These are phyloP conservation scores for Carex pumila DNA, from an alignment of 176 grass and related monocot genomes.

Conservation along the genomic window DNA sequence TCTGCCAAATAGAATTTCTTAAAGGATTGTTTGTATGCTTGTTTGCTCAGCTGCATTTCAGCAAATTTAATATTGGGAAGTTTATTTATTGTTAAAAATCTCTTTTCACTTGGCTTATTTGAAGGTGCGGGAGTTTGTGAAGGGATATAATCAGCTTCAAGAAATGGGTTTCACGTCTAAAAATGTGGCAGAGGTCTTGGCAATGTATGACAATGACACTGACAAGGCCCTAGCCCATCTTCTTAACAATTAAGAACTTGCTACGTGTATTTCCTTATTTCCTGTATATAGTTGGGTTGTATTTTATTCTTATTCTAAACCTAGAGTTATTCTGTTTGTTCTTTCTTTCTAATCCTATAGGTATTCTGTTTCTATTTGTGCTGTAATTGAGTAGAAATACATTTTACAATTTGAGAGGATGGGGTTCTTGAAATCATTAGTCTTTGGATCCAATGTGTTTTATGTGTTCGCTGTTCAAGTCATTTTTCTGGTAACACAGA, in stretches of 20 bases:
- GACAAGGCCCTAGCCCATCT: constrained; percentile 81
- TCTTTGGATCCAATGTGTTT: not conserved
- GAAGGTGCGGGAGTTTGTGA: constrained; percentile 98
- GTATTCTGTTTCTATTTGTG: not conserved
- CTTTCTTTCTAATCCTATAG: not conserved
- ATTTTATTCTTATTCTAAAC: not conserved
- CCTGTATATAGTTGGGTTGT: constrained; percentile 11
- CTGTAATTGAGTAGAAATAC: not conserved
- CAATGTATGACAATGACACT: constrained; percentile 86
- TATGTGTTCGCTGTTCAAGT: not conserved
- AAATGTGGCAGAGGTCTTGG: constrained; percentile 76
- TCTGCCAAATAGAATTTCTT: not conserved
- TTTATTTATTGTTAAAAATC: not conserved
- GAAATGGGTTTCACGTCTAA: constrained; percentile 92
- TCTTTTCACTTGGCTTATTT: constrained; percentile 3
- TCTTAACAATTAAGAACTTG: constrained; percentile 32
- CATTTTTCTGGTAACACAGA: no score
- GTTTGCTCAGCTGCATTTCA: not conserved
- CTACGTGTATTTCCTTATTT: not conserved
- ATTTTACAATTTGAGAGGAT: not conserved
- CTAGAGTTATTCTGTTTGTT: not conserved
- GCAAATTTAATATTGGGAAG: not conserved
- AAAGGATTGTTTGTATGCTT: not conserved
- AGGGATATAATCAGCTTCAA: constrained; percentile 75
- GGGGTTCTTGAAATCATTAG: not conserved